Conservation (phyloP, 106 monocot species). For the Apostasia shenzhenica region DNA sequence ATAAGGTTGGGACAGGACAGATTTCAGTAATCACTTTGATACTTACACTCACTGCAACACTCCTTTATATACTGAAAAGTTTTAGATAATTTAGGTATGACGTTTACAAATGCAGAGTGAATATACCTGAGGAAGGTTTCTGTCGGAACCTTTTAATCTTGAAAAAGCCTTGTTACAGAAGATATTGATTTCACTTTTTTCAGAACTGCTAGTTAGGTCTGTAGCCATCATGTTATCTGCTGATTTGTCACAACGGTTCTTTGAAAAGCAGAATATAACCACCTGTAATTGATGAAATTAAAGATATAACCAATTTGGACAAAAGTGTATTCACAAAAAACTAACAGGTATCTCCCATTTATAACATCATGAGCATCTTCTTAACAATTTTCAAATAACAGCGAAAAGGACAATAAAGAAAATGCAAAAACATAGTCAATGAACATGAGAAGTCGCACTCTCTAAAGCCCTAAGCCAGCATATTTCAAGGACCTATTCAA, state of each 20-base stretch:
- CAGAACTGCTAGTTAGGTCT: slow-evolving; percentile 84
- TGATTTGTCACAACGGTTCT: slow-evolving; percentile 85
- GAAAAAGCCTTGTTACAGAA: slow-evolving; percentile 98
- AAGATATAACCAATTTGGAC: not conserved
- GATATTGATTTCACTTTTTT: slow-evolving; percentile 83
- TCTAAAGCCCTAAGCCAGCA: no score
- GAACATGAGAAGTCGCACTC: no score
- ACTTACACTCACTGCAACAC: no score
- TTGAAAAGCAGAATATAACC: slow-evolving; percentile 97
- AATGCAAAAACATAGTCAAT: no score
- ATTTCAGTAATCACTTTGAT: not conserved
- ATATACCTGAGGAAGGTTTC: slow-evolving; percentile 86
- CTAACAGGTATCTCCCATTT: no score
- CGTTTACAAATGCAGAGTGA: not conserved
- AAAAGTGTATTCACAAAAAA: not conserved
- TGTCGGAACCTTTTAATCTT: slow-evolving; percentile 91
- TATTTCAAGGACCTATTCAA: not conserved
- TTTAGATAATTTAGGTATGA: not conserved
- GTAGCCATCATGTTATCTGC: slow-evolving; percentile 56
- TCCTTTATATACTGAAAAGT: not conserved
- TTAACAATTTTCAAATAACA: no score
- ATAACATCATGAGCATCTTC: no score
- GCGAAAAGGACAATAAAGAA: no score
- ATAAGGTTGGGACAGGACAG: not conserved
- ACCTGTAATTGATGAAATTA: slow-evolving; percentile 35